phyloP scores from a whole-genome alignment of 2,329 filamentous ascomycete genomes.

The Botrytis deweyae region DNA sequence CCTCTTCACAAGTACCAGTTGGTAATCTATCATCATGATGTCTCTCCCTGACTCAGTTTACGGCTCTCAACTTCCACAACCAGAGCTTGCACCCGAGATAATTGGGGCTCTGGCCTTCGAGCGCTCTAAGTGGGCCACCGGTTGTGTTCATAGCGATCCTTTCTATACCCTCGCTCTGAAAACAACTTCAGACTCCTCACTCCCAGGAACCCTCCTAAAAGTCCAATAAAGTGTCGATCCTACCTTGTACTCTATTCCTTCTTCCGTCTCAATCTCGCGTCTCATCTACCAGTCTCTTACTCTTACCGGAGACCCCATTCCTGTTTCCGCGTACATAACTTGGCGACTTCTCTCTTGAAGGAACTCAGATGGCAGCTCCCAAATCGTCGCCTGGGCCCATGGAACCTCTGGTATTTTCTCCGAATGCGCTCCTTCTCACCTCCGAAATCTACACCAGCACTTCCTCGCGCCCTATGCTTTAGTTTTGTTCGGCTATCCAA shows the following conservation, averaged over 20 bases:
- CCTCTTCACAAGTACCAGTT: not conserved
- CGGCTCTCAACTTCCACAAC: not conserved
- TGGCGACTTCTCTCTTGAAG: not conserved
- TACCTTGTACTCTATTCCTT: not conserved
- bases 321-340: slow-evolving; percentile 16
- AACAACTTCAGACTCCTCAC: not conserved
- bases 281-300: slow-evolving; percentile 15
- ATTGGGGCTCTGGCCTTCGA: not conserved
- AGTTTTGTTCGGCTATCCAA: slow-evolving; percentile 43
- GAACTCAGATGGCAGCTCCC: not conserved
- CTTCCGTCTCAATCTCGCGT: slow-evolving; percentile 13
- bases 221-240: not conserved
- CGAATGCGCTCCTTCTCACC: slow-evolving; percentile 44
- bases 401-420: slow-evolving; percentile 46
- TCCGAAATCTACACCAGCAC: slow-evolving; percentile 45
- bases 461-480: slow-evolving; percentile 44
- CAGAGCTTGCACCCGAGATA: not conserved
- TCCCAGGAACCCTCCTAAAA: not conserved
- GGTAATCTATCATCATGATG: not conserved
- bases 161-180: not conserved
- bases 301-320: not conserved
- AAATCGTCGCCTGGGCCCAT: slow-evolving; percentile 36
- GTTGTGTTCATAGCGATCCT: not conserved
- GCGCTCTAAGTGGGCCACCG: not conserved
- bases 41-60: not conserved